Evolutionary conservation across 2,329 filamentous ascomycete species (phyloP), one percentile per base, ranked within the genome.

Genomic region (Penicillium sp.): DNA sequence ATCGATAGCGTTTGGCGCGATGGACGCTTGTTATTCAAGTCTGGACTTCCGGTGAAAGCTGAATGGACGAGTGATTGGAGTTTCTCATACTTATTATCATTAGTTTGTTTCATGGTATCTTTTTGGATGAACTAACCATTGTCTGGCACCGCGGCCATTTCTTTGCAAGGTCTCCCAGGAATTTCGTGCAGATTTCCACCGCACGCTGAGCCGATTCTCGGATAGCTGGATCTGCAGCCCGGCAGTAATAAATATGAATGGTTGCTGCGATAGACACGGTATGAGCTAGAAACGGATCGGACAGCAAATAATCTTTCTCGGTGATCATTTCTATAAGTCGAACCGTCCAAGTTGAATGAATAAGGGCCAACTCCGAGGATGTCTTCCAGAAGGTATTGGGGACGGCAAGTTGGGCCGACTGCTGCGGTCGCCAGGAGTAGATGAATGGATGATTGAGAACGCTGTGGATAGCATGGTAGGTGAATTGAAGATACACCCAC

Each of bases 381-480:
- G 77, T 67, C 26, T 76, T 70, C 79, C 79, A 82, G 49, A 82
- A 82, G 0, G 77, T 80, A 45, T 81, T 81, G 0, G 79, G 79
- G 3, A 80, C 79, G 0, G 75, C 75, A 15, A 80, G 65, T 36
- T 80, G 79, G 2, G 74, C 69, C 40, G 80, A 80, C 58, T 79
- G 75, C 49, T 80, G 78, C 0, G 78, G 76, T 3, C 76, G 75
- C 17, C 79, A 72, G 5, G 80, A 80, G 60, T 81, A 67, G 7
- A 67, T 45, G 18, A 69, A 69, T 7, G 67, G 67, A 37, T 69
- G 67, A 21, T 69, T 69, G 5, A 69, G 50, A 15, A 68, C 55
- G 36, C 57, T 65, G 46, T 68, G 66, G 18, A 69, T 64, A 4
- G 63, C 59, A 18, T 69, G 66, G 46, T 69, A 68, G 2, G 59